Evolutionary conservation across 306 rosid genomes (phyloP).

Genomic region (Cicer chorassanicum): DNA sequence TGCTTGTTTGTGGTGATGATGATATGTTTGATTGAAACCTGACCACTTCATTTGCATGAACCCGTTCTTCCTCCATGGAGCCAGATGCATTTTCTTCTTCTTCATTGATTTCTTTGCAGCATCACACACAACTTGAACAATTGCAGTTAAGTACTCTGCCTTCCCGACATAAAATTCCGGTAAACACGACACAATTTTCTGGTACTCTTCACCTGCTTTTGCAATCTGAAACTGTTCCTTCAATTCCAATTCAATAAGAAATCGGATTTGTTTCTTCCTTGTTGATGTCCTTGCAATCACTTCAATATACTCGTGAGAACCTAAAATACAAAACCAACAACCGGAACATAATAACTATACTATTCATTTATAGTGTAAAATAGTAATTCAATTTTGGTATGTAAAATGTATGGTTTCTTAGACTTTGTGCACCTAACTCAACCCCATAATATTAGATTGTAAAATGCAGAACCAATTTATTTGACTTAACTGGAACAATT

Average conservation of each 20-base stretch:
- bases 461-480: too few relatives aligned
- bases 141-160: slow-evolving; percentile 48
- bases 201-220: slow-evolving; percentile 51
- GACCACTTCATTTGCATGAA: slow-evolving; percentile 84
- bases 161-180: slow-evolving; percentile 55
- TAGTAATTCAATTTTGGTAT: background rate
- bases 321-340: slow-evolving; percentile 26
- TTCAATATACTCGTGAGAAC: slow-evolving; percentile 53
- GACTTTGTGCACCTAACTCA: too few relatives aligned
- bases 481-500: too few relatives aligned
- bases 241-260: slow-evolving; percentile 51
- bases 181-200: slow-evolving; percentile 44
- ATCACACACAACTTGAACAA: slow-evolving; percentile 55
- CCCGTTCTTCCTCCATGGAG: slow-evolving; percentile 65
- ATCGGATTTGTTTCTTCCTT: slow-evolving; percentile 42
- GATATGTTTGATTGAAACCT: slow-evolving; percentile 25
- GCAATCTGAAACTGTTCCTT: slow-evolving; percentile 58
- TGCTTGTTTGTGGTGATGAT: slow-evolving; percentile 12
- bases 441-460: background rate
- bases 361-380: background rate
- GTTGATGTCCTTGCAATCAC: slow-evolving; percentile 45
- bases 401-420: too few relatives aligned
- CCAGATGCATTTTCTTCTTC: slow-evolving; percentile 69
- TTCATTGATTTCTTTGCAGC: slow-evolving; percentile 74
- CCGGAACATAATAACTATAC: background rate